Conservation (phyloP, 2,329 filamentous ascomycete species). For the Colletotrichum viniferum region DNA sequence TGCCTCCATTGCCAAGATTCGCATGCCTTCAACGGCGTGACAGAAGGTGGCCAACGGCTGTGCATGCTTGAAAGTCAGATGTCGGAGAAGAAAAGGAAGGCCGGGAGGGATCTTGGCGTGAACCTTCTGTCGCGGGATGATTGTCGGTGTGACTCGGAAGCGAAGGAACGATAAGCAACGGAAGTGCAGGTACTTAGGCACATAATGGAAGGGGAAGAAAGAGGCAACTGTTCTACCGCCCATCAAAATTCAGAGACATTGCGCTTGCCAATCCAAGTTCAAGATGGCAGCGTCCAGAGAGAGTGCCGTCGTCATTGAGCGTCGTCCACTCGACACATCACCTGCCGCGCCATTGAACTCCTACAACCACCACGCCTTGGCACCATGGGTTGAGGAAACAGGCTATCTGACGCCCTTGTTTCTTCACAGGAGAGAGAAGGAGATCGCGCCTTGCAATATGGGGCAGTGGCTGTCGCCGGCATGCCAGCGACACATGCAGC, state of each 20-base stretch:
- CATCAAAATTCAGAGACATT: rapidly evolving
- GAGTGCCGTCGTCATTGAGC: neutral
- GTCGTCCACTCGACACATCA: neutral
- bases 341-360: neutral
- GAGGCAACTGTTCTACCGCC: neutral
- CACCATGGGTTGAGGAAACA: neutral
- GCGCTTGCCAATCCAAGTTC: neutral
- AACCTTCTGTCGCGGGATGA: neutral
- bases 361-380: neutral
- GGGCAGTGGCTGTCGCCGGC: neutral
- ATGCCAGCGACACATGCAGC: neutral
- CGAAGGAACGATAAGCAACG: neutral
- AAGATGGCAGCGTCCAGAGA: neutral
- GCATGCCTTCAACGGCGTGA: rapidly evolving
- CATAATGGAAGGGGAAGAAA: neutral
- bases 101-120: neutral
- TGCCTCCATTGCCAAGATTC: neutral
- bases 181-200: neutral
- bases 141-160: rapidly evolving
- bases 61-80: rapidly evolving
- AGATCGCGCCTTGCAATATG: neutral
- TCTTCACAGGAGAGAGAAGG: neutral
- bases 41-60: neutral
- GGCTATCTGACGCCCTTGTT: neutral
- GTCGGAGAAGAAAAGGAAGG: rapidly evolving